Evolutionary conservation across 257 asterid species (phyloP), one percentile per base, ranked within the genome.

Genomic region (Cruciata laevipes): DNA sequence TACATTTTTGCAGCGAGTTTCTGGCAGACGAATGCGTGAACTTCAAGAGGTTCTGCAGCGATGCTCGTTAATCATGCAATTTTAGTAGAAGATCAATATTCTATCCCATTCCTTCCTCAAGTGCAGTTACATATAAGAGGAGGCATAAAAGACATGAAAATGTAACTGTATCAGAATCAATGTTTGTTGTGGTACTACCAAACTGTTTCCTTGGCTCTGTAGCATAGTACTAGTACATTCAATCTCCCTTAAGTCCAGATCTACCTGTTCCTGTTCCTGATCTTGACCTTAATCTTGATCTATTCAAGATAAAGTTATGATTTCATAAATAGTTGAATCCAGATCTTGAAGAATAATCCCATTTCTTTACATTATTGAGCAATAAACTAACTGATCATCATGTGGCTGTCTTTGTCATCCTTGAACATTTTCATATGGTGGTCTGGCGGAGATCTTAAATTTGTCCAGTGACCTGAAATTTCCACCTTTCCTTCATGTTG

Each of bases 1-100:
- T 51, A 51, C 63, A 12, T 69, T 21, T 40, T 70, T 65, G 81
- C 87, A 91, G 98, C 32, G 96, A 89, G 27, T 87, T 84, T 77
- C 84, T 91, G 31, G 83, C 71, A 40, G 96, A 88, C 0, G 97
- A 88, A 79, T 84, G 91, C 65, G 71, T 85, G 84, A 84, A 81
- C 85, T 91, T 91, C 94, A 91, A 89, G 86, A 87, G 85, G 81
- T 80, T 81, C 76, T 91, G 98, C 96, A 85, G 74, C 27, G 95
- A 89, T 71, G 64, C 69, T 3, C 83, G 74, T 47, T 77, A 65
- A 59, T 35, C 14, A 32, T 20, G 52, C 47, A 18, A 11, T 17
- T 24, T 17, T 40, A 5, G 40, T 25, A 7, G 59, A 44, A n/a
- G 13, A 24, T 44, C 14, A 17, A 21, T 56, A 10, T n/a, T 69